Base-by-base conservation (phyloP, 2,329 filamentous ascomycete species). In the Hirsutella thompsonii region DNA sequence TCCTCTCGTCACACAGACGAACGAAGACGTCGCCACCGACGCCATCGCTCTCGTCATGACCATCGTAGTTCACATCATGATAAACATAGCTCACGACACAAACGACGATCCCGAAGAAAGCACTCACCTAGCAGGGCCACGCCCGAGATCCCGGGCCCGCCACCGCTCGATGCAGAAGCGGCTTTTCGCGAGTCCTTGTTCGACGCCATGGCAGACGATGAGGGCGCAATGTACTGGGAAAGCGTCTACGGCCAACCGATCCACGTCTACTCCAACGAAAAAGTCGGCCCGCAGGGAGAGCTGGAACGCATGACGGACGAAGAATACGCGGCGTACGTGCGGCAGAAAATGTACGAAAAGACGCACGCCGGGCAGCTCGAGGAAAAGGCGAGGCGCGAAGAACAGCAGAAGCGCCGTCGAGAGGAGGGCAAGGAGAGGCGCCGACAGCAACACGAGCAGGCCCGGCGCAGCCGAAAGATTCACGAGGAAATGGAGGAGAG, bases 231-330 rank as follows among this genome's bases (percentile, higher is more conserved):
- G 8, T 98, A 92, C 65, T 98, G 92, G 92, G 83, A 95, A 59
- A 77, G 78, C 14, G 85, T 98, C n/a, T 98, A 96, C 61, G 89
- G 88, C 1, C 90, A 96, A 58, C 90, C 92, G 0, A 83, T 96
- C 38, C 88, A 95, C 60, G 75, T 78, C 6, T 95, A 93, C 56
- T 57, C 75, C 0, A 68, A 73, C 20, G 60, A 67, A 38, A 47
- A 54, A 5, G 55, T 61, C 8, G 67, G 63, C 44, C 60, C 64
- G 51, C 60, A 47, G 53, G 73, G 73, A 46, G 60, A 79, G 53
- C 67, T 94, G 11, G 87, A 94, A 60, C 72, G 71, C 47, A 96
- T 96, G 90, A 79, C 71, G 8, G 92, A 96, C 51, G 89, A 96
- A 21, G 84, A 95, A 58, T 98, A 96, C 57, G 83, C 86, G 1